Conservation (phyloP, 768 basidiomycete species). For the Kwoniella sp. region DNA sequence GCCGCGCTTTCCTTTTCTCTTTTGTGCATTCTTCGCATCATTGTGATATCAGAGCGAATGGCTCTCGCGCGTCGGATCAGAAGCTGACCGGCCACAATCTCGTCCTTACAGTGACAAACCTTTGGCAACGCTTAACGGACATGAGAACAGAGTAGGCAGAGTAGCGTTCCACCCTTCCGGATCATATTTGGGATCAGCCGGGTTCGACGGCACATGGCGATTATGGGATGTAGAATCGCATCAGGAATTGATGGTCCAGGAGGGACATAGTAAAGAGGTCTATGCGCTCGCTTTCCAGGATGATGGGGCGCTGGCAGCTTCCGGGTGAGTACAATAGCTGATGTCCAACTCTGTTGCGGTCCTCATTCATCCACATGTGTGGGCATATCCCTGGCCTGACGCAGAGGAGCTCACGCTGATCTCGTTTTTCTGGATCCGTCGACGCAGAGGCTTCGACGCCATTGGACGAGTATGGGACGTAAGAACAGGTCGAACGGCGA, state of each 20-base stretch:
- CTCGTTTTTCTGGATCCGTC: conserved; percentile 5
- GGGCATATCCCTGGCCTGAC: neutral
- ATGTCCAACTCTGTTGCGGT: too few species aligned
- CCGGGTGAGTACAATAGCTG: conserved; percentile 84
- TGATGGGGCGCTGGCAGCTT: conserved; percentile 88
- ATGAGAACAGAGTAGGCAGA: conserved; percentile 85
- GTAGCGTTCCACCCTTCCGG: conserved; percentile 97
- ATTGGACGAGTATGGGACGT: conserved; percentile 98
- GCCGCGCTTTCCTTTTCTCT: neutral
- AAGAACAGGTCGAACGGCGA: conserved; percentile 89
- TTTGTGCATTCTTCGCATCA: neutral
- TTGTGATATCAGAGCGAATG: neutral
- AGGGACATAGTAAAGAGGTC: conserved; percentile 96
- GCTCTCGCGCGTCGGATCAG: neutral
- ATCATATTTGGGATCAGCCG: conserved; percentile 87
- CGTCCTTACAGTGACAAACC: conserved; percentile 69
- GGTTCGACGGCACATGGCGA: conserved; percentile 96
- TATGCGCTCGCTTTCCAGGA: conserved; percentile 94
- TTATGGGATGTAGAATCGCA: conserved; percentile 87
- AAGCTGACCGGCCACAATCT: neutral
- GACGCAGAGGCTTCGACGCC: conserved; percentile 82
- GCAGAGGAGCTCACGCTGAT: neutral
- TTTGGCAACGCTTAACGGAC: conserved; percentile 81
- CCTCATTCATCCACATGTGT: too few species aligned
- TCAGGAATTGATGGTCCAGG: conserved; percentile 83